Percentiles rank a stretch among this genome's conserved stretches.
phyloP scores from a whole-genome alignment of 2,329 filamentous ascomycete genomes.

The Aspergillus amoenus region DNA sequence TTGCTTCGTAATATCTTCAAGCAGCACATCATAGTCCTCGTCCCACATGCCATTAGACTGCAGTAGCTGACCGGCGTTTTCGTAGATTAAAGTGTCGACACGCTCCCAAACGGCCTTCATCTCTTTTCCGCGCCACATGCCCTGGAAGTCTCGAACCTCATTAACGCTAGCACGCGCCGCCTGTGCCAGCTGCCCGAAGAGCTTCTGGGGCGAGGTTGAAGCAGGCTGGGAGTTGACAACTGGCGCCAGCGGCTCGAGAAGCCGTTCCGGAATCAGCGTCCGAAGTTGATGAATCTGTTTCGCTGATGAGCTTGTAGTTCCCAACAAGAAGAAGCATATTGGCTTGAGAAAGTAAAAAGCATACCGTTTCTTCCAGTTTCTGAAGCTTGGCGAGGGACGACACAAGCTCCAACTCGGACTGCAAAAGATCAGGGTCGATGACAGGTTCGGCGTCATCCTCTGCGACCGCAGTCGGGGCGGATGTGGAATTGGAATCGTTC shows the following conservation, averaged over 20 bases:
- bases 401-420: slow-evolving; percentile 40
- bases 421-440: slow-evolving; percentile 20
- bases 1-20: slow-evolving; percentile 30
- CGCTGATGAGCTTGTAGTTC: slow-evolving; percentile 4
- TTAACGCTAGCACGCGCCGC: slow-evolving; percentile 36
- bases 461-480: not conserved
- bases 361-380: slow-evolving; percentile 36
- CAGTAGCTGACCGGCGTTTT: slow-evolving; percentile 37
- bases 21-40: slow-evolving; percentile 38
- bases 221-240: slow-evolving; percentile 34
- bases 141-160: slow-evolving; percentile 40
- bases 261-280: slow-evolving; percentile 40
- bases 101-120: slow-evolving; percentile 40
- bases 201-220: slow-evolving; percentile 34
- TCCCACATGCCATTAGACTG: slow-evolving; percentile 42
- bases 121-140: slow-evolving; percentile 41
- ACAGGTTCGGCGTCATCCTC: not conserved
- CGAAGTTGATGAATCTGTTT: slow-evolving; percentile 44
- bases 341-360: not conserved
- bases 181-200: slow-evolving; percentile 36
- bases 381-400: slow-evolving; percentile 42
- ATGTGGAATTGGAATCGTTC: not conserved
- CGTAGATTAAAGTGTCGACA: slow-evolving; percentile 36
- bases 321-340: not conserved
- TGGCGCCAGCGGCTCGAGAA: slow-evolving; percentile 41